A percentile compares a stretch with the other conserved stretches of the same genome.
Evolutionary conservation across 192 early-diverging fungal genomes (phyloP).

Genomic region (Lunasporangiospora selenospora): DNA sequence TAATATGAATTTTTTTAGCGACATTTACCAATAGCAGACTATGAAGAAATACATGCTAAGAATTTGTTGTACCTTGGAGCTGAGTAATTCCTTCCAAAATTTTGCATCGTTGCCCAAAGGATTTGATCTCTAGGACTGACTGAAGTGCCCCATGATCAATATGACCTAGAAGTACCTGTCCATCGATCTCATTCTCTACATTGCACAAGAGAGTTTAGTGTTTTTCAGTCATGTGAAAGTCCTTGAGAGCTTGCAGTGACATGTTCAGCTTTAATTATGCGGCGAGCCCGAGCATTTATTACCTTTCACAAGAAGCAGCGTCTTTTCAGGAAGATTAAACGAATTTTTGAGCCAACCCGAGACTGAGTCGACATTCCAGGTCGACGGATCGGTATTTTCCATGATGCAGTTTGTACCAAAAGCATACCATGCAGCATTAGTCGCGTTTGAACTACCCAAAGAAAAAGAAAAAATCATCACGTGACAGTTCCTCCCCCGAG

Average conservation of each 20-base stretch:
- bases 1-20: too few relatives aligned
- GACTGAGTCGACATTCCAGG: constrained; percentile 3
- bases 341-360: not conserved
- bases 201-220: too few relatives aligned
- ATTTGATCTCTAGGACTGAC: constrained; percentile 36
- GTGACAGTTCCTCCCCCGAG: too few relatives aligned
- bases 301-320: not conserved
- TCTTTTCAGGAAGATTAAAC: constrained; percentile 9
- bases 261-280: not conserved
- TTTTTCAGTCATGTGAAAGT: not conserved
- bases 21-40: too few relatives aligned
- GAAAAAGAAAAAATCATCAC: too few relatives aligned
- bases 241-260: not conserved
- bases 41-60: too few relatives aligned
- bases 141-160: constrained; percentile 46
- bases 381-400: constrained; percentile 1
- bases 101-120: constrained; percentile 44
- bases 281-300: not conserved
- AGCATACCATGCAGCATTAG: too few relatives aligned
- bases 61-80: constrained; percentile 37
- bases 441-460: too few relatives aligned
- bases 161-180: constrained; percentile 32
- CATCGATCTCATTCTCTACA: constrained; percentile 55
- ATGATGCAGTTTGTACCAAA: too few relatives aligned
- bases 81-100: constrained; percentile 11